These are phyloP conservation scores for Blastobotrys elegans DNA, from an alignment of 1,139 yeast genomes.

Conservation along the genomic window DNA sequence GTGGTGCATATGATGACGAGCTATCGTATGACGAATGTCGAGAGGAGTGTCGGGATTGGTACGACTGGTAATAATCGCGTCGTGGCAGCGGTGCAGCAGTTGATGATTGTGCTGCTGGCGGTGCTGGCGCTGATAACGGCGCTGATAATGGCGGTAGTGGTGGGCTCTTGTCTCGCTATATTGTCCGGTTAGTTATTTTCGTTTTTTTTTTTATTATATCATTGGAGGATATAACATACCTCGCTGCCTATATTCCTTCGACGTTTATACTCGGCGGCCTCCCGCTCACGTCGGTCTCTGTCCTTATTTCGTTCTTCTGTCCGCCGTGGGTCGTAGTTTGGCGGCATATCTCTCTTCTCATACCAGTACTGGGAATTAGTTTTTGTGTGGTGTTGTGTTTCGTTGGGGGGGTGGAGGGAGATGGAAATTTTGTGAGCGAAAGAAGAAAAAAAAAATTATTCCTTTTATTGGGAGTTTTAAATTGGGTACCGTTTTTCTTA, in stretches of 20 bases:
- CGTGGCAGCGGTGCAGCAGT: slow-evolving; percentile 1
- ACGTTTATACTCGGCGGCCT: slow-evolving; percentile 31
- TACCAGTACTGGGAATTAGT: too few relatives aligned
- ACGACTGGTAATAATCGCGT: slow-evolving; percentile 12
- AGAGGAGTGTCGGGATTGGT: slow-evolving; percentile 9
- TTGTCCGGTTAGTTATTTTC: neutral
- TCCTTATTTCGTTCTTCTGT: slow-evolving; percentile 28
- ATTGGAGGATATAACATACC: too few relatives aligned
- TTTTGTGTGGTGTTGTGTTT: too few relatives aligned
- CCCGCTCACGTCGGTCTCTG: slow-evolving; percentile 30
- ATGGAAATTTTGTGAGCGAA: neutral
- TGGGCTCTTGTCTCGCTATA: neutral
- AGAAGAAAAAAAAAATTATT: neutral
- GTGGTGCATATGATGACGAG: neutral
- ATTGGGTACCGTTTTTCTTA: neutral
- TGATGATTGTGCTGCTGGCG: too few relatives aligned
- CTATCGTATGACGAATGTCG: slow-evolving; percentile 10
- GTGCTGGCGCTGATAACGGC: too few relatives aligned
- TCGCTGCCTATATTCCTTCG: slow-evolving; percentile 21
- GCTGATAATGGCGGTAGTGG: neutral
- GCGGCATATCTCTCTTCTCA: slow-evolving; percentile 10
- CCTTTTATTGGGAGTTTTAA: neutral
- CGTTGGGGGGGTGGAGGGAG: neutral
- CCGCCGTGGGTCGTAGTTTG: slow-evolving; percentile 17
- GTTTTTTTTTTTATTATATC: neutral